Conservation (phyloP, 441 rosid species). For the Brassica balearica region DNA sequence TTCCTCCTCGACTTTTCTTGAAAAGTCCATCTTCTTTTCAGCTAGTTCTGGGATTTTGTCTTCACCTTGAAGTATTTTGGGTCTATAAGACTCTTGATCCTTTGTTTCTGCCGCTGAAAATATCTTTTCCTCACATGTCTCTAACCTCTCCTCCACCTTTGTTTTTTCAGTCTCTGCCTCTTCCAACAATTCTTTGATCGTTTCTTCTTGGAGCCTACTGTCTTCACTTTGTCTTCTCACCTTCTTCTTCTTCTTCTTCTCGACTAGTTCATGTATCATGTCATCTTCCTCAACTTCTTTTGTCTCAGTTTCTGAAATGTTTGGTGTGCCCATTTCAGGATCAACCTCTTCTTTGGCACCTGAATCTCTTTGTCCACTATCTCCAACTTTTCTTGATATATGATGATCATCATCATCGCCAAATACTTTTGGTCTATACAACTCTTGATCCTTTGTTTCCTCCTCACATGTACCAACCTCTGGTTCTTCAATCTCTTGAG, state of each 20-base stretch:
- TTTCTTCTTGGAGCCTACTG: constrained; percentile 19
- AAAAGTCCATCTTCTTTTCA: background rate
- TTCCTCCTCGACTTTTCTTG: constrained; percentile 7
- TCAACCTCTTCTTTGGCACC: constrained; percentile 13
- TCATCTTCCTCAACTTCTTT: constrained; percentile 5
- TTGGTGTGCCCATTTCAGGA: constrained; percentile 9
- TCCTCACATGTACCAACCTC: background rate
- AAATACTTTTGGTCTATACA: constrained; percentile 15
- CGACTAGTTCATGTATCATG: constrained; percentile 5
- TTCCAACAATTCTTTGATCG: constrained; percentile 4
- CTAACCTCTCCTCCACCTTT: constrained; percentile 2
- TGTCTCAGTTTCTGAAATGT: constrained; percentile 13
- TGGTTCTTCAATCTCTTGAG: constrained; percentile 4
- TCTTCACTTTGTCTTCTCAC: constrained; percentile 9
- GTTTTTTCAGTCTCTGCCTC: constrained; percentile 7
- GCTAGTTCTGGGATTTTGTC: constrained; percentile 15
- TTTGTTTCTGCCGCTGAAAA: background rate
- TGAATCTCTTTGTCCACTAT: constrained; percentile 1
- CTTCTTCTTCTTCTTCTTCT: constrained; percentile 11
- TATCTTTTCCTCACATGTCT: background rate
- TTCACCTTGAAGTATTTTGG: constrained; percentile 2
- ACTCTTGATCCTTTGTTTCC: constrained; percentile 4
- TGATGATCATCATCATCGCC: background rate
- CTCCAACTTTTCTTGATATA: background rate
- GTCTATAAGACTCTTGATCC: constrained; percentile 29